Percentiles rank a stretch among this genome's conserved stretches.
Conservation (phyloP, 2,329 filamentous ascomycete genomes). For the Xylogone sp. region DNA sequence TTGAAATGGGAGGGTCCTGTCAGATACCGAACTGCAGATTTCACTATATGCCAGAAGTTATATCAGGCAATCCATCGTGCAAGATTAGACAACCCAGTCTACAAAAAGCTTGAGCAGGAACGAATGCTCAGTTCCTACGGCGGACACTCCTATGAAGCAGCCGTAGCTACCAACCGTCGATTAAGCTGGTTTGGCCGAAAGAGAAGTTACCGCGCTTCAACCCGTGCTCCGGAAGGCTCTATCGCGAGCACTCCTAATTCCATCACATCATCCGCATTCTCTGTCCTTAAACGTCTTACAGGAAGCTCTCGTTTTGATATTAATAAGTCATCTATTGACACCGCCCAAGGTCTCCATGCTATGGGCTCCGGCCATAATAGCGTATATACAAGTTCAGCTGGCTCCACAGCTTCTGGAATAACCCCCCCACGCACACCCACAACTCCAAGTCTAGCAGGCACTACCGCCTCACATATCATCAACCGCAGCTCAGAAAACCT, state of each 20-base stretch:
- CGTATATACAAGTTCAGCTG: conserved; percentile 54
- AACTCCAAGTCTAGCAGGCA: conserved; percentile 19
- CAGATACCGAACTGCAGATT: conserved; percentile 76
- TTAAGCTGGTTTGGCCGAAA: conserved; percentile 46
- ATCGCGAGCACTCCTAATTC: conserved; percentile 42
- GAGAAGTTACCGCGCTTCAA: conserved; percentile 57
- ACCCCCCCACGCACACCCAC: conserved; percentile 27
- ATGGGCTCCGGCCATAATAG: conserved; percentile 40
- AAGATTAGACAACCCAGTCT: conserved; percentile 89
- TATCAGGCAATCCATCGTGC: conserved; percentile 86
- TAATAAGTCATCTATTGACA: conserved; percentile 69
- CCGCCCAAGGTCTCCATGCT: conserved; percentile 33
- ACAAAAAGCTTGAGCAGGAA: conserved; percentile 64
- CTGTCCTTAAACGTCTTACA: conserved; percentile 71
- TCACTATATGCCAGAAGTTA: conserved; percentile 74
- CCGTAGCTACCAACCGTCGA: conserved; percentile 37
- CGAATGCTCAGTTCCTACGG: conserved; percentile 71
- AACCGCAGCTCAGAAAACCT: conserved; percentile 71
- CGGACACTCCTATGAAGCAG: conserved; percentile 39
- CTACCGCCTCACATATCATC: conserved; percentile 40
- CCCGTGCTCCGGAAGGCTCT: conserved; percentile 44
- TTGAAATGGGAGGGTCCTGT: conserved; percentile 65
- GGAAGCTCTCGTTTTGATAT: conserved; percentile 76
- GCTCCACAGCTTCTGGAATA: conserved; percentile 29
- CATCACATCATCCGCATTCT: conserved; percentile 72